A percentile compares a stretch with the other conserved stretches of the same genome.
These are phyloP conservation scores for Stemphylium vesicarium DNA, from an alignment of 2,329 filamentous ascomycete species.

Conservation along the genomic window DNA sequence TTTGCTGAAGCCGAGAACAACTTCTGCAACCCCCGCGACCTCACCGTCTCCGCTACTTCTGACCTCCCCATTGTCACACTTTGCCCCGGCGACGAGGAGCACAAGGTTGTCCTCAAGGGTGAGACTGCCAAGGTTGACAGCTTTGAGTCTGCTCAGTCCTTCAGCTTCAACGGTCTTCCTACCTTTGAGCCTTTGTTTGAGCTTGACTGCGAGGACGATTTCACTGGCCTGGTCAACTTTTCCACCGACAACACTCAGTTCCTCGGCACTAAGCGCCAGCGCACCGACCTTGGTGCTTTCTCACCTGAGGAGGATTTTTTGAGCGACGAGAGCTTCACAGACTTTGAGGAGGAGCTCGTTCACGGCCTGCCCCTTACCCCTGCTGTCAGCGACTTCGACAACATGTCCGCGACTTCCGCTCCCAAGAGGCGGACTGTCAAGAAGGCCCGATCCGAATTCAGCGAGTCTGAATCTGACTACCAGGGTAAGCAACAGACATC, in stretches of 20 bases:
- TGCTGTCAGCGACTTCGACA: constrained; percentile 57
- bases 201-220: constrained; percentile 89
- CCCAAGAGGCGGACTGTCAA: constrained; percentile 40
- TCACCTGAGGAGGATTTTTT: constrained; percentile 74
- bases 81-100: constrained; percentile 68
- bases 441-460: constrained; percentile 37
- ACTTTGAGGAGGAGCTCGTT: constrained; percentile 73
- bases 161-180: constrained; percentile 65
- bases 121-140: constrained; percentile 48
- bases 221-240: constrained; percentile 77
- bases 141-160: constrained; percentile 42
- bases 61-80: constrained; percentile 71
- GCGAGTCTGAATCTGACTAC: constrained; percentile 47
- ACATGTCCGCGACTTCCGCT: constrained; percentile 31
- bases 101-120: constrained; percentile 59
- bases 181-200: constrained; percentile 87
- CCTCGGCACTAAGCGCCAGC: constrained; percentile 71
- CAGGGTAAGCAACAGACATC: constrained; percentile 43
- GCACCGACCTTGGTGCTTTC: constrained; percentile 71
- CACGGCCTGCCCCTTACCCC: constrained; percentile 67
- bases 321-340: constrained; percentile 76
- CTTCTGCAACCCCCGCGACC: constrained; percentile 89
- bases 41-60: constrained; percentile 71
- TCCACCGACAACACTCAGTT: constrained; percentile 65
- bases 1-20: constrained; percentile 75